Conservation (phyloP, 805 yeast species). For the Cyberlindnera maclurae region DNA sequence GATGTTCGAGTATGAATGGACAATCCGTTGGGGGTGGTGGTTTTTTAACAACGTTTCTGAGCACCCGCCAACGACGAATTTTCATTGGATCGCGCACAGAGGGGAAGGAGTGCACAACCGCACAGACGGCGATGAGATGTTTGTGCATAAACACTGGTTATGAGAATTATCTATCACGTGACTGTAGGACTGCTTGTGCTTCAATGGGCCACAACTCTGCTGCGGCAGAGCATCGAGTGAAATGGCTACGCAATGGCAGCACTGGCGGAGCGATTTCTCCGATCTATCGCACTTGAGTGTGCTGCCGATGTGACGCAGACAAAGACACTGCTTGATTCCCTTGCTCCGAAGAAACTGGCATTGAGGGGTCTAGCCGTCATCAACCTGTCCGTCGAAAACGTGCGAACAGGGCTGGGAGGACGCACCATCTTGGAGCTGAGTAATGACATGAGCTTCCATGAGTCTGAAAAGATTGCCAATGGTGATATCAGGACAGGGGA, state of each 20-base stretch:
- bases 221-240: too few relatives aligned
- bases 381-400: constrained; percentile 52
- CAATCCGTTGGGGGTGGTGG: too few relatives aligned
- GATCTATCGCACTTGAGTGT: constrained; percentile 14
- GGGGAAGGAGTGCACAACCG: not conserved
- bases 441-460: constrained; percentile 41
- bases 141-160: too few relatives aligned
- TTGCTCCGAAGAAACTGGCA: constrained; percentile 61
- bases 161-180: too few relatives aligned
- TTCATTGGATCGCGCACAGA: constrained; percentile 2
- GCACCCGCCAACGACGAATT: not conserved
- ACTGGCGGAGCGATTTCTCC: constrained; percentile 15
- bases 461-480: constrained; percentile 28
- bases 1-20: too few relatives aligned
- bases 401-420: constrained; percentile 78
- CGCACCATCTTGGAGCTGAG: constrained; percentile 56
- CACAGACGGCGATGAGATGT: too few relatives aligned
- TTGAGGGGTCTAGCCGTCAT: constrained; percentile 67
- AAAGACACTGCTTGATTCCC: constrained; percentile 32
- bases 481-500: constrained; percentile 70
- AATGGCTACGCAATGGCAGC: not conserved
- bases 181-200: too few relatives aligned
- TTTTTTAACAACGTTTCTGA: too few relatives aligned
- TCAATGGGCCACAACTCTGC: too few relatives aligned
- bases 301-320: constrained; percentile 21